phyloP scores from a whole-genome alignment of 345 rosid genomes.

The Physaria fendleri region DNA sequence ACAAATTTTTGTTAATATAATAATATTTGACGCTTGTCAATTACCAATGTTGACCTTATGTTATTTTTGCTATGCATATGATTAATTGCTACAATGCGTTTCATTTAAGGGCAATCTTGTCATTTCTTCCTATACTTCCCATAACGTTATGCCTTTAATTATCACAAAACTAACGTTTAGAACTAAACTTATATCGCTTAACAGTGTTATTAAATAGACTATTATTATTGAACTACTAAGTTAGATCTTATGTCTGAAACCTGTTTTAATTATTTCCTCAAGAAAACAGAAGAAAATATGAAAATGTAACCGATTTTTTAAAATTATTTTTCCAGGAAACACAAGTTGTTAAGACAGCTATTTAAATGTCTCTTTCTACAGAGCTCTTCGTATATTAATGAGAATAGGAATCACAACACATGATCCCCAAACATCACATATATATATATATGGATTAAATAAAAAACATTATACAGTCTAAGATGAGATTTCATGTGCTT shows the following conservation, averaged over 20 bases:
- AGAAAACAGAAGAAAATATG: background rate
- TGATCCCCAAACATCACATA: slow-evolving; percentile 14
- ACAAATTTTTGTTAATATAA: background rate
- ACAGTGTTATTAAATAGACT: background rate
- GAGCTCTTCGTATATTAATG: background rate
- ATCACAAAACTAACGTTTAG: background rate
- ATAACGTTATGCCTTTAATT: background rate
- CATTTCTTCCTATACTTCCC: background rate
- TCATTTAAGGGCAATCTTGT: background rate
- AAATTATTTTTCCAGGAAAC: background rate
- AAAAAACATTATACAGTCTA: slow-evolving; percentile 22
- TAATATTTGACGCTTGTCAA: slow-evolving; percentile 15
- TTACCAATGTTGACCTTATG: slow-evolving; percentile 19
- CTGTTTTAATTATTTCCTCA: background rate
- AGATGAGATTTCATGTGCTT: slow-evolving; percentile 25
- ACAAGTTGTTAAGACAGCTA: background rate
- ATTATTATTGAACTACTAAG: background rate
- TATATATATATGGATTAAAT: background rate
- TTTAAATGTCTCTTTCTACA: background rate
- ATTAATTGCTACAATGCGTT: background rate
- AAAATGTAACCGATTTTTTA: background rate
- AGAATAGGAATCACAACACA: slow-evolving; percentile 3
- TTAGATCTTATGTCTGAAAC: background rate
- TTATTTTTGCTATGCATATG: slow-evolving; percentile 1
- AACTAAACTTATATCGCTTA: background rate